A percentile compares a stretch with the other conserved stretches of the same genome.
Evolutionary conservation across 2,329 filamentous ascomycete species (phyloP).

Genomic region (Phyllosticta citrichinensis): DNA sequence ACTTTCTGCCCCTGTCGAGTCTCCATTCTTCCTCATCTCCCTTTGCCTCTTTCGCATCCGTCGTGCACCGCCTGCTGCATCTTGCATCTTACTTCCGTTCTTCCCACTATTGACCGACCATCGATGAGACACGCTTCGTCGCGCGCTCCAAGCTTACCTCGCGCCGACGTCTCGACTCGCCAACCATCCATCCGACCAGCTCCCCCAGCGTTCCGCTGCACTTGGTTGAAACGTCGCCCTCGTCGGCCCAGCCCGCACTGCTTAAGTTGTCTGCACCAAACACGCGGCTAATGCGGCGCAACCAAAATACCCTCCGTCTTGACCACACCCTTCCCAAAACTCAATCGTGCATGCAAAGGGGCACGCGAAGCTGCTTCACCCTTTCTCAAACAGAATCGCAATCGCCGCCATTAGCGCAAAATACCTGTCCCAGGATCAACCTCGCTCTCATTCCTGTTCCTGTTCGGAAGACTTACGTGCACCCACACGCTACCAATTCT

Average conservation of each 20-base stretch:
- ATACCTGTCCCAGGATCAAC: slow-evolving; percentile 21
- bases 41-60: background rate
- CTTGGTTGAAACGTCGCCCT: background rate
- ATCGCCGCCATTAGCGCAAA: slow-evolving; percentile 31
- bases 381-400: slow-evolving; percentile 20
- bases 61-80: background rate
- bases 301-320: background rate
- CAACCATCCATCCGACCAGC: no score
- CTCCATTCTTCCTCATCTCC: background rate
- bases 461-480: slow-evolving; percentile 26
- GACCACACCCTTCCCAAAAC: background rate
- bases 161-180: background rate
- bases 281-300: slow-evolving; percentile 3
- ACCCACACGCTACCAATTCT: slow-evolving; percentile 31
- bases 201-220: no score
- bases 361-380: background rate
- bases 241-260: background rate
- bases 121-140: background rate
- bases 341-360: background rate
- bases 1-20: background rate
- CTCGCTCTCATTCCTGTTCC: background rate
- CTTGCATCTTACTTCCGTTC: background rate
- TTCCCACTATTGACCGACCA: background rate
- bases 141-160: no score
- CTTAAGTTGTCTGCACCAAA: background rate